These are phyloP conservation scores for Rhodotorula sp. DNA, from an alignment of 1,284 basidiomycete genomes.

Conservation along the genomic window DNA sequence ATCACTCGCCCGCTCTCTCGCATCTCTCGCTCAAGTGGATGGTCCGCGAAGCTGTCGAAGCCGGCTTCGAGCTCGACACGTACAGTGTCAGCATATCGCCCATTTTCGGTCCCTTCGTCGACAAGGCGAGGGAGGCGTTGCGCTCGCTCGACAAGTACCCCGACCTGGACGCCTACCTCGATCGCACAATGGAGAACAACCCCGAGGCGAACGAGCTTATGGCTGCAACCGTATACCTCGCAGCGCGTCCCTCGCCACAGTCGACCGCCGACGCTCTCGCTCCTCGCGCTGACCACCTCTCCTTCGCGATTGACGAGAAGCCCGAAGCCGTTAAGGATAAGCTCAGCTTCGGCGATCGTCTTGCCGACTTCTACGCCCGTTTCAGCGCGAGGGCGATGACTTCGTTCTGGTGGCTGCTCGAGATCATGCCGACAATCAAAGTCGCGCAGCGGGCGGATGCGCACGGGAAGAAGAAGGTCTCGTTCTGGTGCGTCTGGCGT, in stretches of 20 bases:
- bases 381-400: constrained; percentile 1
- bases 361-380: constrained; percentile 1
- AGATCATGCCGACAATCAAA: constrained; percentile 20
- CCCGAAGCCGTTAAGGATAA: background rate
- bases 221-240: constrained; percentile 16
- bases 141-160: background rate
- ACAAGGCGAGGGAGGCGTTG: background rate
- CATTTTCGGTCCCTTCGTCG: constrained; percentile 16
- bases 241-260: background rate
- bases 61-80: constrained; percentile 18
- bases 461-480: constrained; percentile 5
- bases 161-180: constrained; percentile 1
- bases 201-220: constrained; percentile 3
- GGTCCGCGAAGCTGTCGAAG: constrained; percentile 26
- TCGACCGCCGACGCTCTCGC: constrained; percentile 16
- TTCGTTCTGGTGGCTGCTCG: constrained; percentile 23
- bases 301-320: constrained; percentile 4
- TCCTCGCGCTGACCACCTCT: constrained; percentile 18
- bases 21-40: constrained; percentile 30
- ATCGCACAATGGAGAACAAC: background rate
- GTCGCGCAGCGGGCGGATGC: constrained; percentile 15
- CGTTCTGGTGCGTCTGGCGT: constrained; percentile 4
- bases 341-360: background rate
- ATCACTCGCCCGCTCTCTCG: constrained; percentile 6
- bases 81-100: constrained; percentile 1